Percentiles rank a stretch among this genome's conserved stretches.
These are phyloP conservation scores for Erodium trifolium DNA, from an alignment of 441 rosid species.

Conservation along the genomic window DNA sequence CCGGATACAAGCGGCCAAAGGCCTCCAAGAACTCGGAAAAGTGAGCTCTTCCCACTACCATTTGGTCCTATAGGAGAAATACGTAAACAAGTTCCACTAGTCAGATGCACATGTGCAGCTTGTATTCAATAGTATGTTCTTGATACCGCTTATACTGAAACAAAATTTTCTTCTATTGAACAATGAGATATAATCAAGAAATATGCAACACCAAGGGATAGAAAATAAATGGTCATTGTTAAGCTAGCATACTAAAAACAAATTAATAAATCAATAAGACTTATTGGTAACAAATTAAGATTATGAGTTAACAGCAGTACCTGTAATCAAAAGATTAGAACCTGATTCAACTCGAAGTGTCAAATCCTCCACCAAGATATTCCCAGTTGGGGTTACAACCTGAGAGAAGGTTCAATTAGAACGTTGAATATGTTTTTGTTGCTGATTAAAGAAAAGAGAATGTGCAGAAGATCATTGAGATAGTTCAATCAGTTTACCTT, in stretches of 20 bases:
- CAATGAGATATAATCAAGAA: background rate
- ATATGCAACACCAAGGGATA: background rate
- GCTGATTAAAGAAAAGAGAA: too few species aligned
- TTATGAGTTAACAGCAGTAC: conserved; percentile 31
- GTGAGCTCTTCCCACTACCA: conserved; percentile 99
- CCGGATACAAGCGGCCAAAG: conserved; percentile 98
- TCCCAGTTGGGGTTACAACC: conserved; percentile 98
- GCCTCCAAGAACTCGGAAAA: conserved; percentile 98
- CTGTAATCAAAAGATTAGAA: conserved; percentile 95
- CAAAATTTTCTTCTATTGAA: background rate
- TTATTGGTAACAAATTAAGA: conserved; percentile 7
- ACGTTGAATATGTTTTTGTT: conserved; percentile 6
- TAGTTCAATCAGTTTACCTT: conserved; percentile 45
- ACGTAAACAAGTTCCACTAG: background rate
- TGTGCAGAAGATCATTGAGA: conserved; percentile 10
- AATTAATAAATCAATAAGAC: too few species aligned
- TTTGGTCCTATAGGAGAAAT: conserved; percentile 76
- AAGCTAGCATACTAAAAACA: too few species aligned
- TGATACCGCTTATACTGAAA: conserved; percentile 9
- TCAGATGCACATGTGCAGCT: conserved; percentile 2
- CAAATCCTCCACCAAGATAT: conserved; percentile 91
- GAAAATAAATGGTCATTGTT: background rate
- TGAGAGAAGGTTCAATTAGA: conserved; percentile 33
- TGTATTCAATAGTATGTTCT: background rate
- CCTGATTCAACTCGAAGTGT: conserved; percentile 84